A percentile compares a stretch with the other conserved stretches of the same genome.
Evolutionary conservation across 2,329 filamentous ascomycete species (phyloP).

Genomic region (Trichoderma sp.): DNA sequence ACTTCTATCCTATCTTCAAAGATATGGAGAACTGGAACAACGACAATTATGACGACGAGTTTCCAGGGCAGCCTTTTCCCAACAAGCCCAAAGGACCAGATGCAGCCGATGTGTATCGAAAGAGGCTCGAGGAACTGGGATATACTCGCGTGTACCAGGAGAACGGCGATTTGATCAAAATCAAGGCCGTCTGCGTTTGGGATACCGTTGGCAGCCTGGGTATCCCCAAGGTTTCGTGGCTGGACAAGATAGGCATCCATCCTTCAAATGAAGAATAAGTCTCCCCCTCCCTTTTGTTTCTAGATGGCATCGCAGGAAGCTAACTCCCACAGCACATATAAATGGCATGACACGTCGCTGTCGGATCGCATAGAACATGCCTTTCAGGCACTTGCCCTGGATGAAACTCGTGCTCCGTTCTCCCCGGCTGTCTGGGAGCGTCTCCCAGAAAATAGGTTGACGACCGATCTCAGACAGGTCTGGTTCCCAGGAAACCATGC

Average conservation of each 20-base stretch:
- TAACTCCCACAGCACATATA: slow-evolving; percentile 40
- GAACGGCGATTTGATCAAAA: slow-evolving; percentile 43
- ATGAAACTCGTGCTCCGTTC: slow-evolving; percentile 54
- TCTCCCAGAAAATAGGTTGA: slow-evolving; percentile 35
- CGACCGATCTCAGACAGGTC: slow-evolving; percentile 47
- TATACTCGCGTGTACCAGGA: slow-evolving; percentile 43
- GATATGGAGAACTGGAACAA: slow-evolving; percentile 55
- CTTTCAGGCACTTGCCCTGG: slow-evolving; percentile 57
- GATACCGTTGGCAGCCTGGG: slow-evolving; percentile 44
- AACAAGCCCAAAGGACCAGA: slow-evolving; percentile 46
- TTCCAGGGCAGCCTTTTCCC: slow-evolving; percentile 45
- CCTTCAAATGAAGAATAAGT: slow-evolving; percentile 47
- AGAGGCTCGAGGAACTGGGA: slow-evolving; percentile 42
- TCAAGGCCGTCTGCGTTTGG: slow-evolving; percentile 47
- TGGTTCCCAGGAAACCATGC: slow-evolving; percentile 72
- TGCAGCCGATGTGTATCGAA: slow-evolving; percentile 43
- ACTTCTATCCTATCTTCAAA: slow-evolving; percentile 55
- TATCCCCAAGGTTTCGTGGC: slow-evolving; percentile 44
- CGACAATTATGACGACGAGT: slow-evolving; percentile 43
- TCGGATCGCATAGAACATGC: slow-evolving; percentile 54
- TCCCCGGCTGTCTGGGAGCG: slow-evolving; percentile 55
- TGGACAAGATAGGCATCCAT: slow-evolving; percentile 46
- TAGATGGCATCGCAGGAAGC: slow-evolving; percentile 15
- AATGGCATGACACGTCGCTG: slow-evolving; percentile 53
- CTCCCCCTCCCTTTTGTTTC: slow-evolving; percentile 17